Base-by-base conservation (phyloP, 192 early-diverging fungal species). In the Coemansia furcata region DNA sequence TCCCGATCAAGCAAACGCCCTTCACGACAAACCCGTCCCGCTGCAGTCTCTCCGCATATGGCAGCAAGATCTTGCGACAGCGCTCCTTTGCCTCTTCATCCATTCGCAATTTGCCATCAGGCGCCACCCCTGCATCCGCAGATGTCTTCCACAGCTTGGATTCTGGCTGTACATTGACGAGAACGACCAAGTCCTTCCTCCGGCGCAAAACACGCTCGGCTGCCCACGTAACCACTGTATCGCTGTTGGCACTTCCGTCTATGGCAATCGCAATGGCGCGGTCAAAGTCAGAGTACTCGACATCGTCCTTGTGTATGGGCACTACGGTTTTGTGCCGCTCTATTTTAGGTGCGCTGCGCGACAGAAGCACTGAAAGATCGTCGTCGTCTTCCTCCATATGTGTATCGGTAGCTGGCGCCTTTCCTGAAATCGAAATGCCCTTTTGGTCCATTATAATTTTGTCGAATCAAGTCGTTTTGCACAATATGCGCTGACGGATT, bases 211-310 rank as follows among this genome's bases (percentile, higher is more conserved):
- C 35, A 15, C 78, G 78, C 32, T 80, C 70, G 52, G 78, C 78
- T 6, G 78, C 78, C 78, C 78, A 80, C 46, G 32, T 62, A 7
- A 80, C 78, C 3, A 80, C 73, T 8, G 46, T 39, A 39, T 80
- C 69, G 62, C 72, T 74, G 70, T 76, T 80, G 63, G 78, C 49
- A 70, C 78, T 69, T 33, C 75, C 78, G 66, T 80, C 78, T 32
- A 80, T 63, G 60, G 78, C 78, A 21, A 80, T 76, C 32, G 69
- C 69, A 6, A 80, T 76, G 46, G 78, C 78, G 14, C 78, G 73
- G 55, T 80, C 78, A 80, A 80, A 80, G 70, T 80, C 78, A 32
- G 78, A 80, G 57, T 74, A 80, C 59, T 75, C 78, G 47, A 80
- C 78, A 33, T 80, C 78, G 65, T 80, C 78, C 65, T 80, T 75